phyloP scores from a whole-genome alignment of 495 filamentous ascomycete species.

The Rhypophila decipiens region DNA sequence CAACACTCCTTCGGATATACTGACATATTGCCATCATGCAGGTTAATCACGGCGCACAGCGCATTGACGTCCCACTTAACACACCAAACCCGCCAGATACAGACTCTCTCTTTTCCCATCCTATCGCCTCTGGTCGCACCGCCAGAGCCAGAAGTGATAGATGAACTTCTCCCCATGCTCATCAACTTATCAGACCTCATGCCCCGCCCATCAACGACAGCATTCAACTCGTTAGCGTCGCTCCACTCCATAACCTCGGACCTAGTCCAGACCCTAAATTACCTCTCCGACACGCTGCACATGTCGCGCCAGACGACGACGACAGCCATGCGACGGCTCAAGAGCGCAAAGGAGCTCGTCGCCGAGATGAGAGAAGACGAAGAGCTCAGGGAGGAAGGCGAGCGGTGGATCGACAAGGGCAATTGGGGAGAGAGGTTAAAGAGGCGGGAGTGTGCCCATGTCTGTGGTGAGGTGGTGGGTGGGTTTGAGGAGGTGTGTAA shows the following conservation, averaged over 20 bases:
- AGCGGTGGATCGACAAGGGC: conserved; percentile 69
- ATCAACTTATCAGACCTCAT: conserved; percentile 47
- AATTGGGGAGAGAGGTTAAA: conserved; percentile 72
- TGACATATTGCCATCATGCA: conserved; percentile 28
- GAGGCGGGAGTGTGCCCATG: conserved; percentile 68
- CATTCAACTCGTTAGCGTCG: conserved; percentile 50
- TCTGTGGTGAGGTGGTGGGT: conserved; percentile 78
- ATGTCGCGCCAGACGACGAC: conserved; percentile 86
- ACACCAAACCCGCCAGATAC: conserved; percentile 77
- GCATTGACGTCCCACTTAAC: conserved; percentile 75
- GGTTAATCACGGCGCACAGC: conserved; percentile 81
- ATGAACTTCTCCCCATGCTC: conserved; percentile 60
- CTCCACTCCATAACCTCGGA: conserved; percentile 67
- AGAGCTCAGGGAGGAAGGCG: conserved; percentile 72
- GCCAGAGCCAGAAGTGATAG: conserved; percentile 54
- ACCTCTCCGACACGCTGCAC: conserved; percentile 86
- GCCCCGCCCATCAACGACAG: conserved; percentile 46
- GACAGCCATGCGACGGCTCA: conserved; percentile 67
- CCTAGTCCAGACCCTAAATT: conserved; percentile 70
- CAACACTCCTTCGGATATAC: conserved; percentile 2
- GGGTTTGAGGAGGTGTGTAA: conserved; percentile 87
- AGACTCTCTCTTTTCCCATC: conserved; percentile 72
- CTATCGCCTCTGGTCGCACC: conserved; percentile 51
- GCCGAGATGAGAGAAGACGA: conserved; percentile 76
- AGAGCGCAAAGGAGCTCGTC: conserved; percentile 71